Evolutionary conservation across 2,329 filamentous ascomycete genomes (phyloP).

Genomic region (Chaetomiaceae sp.): DNA sequence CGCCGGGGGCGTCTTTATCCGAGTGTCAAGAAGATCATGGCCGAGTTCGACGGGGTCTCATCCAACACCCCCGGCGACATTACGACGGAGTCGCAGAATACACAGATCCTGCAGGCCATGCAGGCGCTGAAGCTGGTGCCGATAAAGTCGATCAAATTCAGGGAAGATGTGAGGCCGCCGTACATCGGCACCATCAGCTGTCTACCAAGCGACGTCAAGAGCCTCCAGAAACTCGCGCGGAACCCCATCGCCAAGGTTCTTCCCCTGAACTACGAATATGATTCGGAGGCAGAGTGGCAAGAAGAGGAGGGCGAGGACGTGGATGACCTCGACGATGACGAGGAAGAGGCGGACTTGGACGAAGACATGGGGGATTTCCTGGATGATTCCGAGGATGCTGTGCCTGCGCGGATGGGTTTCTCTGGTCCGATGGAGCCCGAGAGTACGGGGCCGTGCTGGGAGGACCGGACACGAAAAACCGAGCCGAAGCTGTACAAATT

Average conservation of each 20-base stretch:
- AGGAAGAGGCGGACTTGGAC: slow-evolving; percentile 64
- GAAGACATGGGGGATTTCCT: slow-evolving; percentile 88
- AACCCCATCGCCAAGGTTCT: slow-evolving; percentile 52
- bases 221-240: slow-evolving; percentile 48
- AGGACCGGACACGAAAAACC: slow-evolving; percentile 49
- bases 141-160: slow-evolving; percentile 59
- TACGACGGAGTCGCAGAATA: slow-evolving; percentile 39
- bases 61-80: slow-evolving; percentile 31
- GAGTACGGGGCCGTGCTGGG: slow-evolving; percentile 80
- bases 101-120: slow-evolving; percentile 35
- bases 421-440: slow-evolving; percentile 69
- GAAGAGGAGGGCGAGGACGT: slow-evolving; percentile 68
- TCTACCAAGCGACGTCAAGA: slow-evolving; percentile 44
- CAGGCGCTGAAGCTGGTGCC: slow-evolving; percentile 49
- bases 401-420: slow-evolving; percentile 51
- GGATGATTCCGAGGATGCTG: slow-evolving; percentile 74
- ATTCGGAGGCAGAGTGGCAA: slow-evolving; percentile 84
- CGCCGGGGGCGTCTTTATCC: slow-evolving; percentile 45
- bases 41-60: slow-evolving; percentile 41
- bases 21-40: slow-evolving; percentile 58
- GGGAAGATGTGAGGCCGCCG: slow-evolving; percentile 60
- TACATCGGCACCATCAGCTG: slow-evolving; percentile 72
- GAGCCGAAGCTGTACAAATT: slow-evolving; percentile 53
- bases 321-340: slow-evolving; percentile 63
- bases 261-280: slow-evolving; percentile 73